A percentile compares a stretch with the other conserved stretches of the same genome.
Evolutionary conservation across 805 yeast species (phyloP).

Genomic region (Cyberlindnera sargentensis): DNA sequence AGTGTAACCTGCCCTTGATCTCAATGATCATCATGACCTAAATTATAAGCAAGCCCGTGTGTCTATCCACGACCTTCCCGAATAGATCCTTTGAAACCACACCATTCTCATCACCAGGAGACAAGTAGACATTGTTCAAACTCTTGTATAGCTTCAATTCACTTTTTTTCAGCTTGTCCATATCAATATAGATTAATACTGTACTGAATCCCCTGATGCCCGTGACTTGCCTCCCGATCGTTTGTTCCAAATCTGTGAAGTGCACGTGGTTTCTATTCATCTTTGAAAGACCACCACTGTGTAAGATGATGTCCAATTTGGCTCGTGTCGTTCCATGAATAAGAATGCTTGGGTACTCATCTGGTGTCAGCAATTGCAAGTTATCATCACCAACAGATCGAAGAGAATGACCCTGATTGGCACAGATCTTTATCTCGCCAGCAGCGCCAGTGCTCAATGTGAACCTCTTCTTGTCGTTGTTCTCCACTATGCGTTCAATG

Average conservation of each 20-base stretch:
- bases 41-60: conserved; percentile 9
- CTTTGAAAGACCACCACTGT: conserved; percentile 48
- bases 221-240: conserved; percentile 44
- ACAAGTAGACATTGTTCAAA: conserved; percentile 67
- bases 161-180: conserved; percentile 37
- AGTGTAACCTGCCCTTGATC: too few species aligned
- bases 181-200: conserved; percentile 58
- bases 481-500: conserved; percentile 50
- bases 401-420: conserved; percentile 90
- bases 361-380: conserved; percentile 30
- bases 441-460: conserved; percentile 30
- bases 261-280: conserved; percentile 87
- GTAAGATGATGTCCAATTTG: conserved; percentile 41
- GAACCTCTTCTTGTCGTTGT: conserved; percentile 69
- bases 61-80: conserved; percentile 27
- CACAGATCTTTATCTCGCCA: conserved; percentile 48
- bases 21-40: too few species aligned
- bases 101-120: conserved; percentile 56
- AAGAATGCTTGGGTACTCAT: conserved; percentile 43
- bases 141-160: conserved; percentile 51
- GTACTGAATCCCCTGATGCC: conserved; percentile 61
- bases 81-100: conserved; percentile 39
- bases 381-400: conserved; percentile 34
- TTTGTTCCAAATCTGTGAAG: conserved; percentile 56
- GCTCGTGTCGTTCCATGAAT: conserved; percentile 73